phyloP scores from a whole-genome alignment of 2,329 filamentous ascomycete genomes.

The Hypoxylon sp. region DNA sequence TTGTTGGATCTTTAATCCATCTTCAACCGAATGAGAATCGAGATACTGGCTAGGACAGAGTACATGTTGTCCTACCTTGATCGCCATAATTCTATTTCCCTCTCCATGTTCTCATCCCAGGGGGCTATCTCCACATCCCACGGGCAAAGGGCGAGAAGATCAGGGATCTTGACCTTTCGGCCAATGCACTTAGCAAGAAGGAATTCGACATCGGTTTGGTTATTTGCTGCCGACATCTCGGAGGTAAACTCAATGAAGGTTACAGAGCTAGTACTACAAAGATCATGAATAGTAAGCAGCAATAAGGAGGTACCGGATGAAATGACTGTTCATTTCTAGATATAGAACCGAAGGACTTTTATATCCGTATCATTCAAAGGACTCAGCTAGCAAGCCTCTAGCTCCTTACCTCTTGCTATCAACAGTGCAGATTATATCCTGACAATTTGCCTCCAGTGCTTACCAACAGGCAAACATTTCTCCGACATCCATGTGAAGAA shows the following conservation, averaged over 20 bases:
- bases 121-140: conserved; percentile 9
- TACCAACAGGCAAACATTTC: too few relatives aligned
- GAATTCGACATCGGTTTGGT: neutral
- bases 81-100: conserved; percentile 25
- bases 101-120: conserved; percentile 3
- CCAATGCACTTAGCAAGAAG: neutral
- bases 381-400: too few relatives aligned
- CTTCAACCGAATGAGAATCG: conserved; percentile 6
- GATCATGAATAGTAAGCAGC: too few relatives aligned
- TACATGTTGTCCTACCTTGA: conserved; percentile 8
- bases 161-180: neutral
- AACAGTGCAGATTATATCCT: too few relatives aligned
- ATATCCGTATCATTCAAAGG: too few relatives aligned
- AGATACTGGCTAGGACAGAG: neutral
- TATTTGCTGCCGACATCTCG: neutral
- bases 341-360: too few relatives aligned
- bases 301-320: too few relatives aligned
- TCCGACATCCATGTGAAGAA: too few relatives aligned
- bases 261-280: neutral
- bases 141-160: conserved; percentile 15
- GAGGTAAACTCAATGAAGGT: neutral
- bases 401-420: too few relatives aligned
- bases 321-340: too few relatives aligned
- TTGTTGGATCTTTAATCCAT: conserved; percentile 22
- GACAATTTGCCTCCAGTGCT: too few relatives aligned